Conservation (phyloP, 768 basidiomycete genomes). For the Suillus occidentalis region DNA sequence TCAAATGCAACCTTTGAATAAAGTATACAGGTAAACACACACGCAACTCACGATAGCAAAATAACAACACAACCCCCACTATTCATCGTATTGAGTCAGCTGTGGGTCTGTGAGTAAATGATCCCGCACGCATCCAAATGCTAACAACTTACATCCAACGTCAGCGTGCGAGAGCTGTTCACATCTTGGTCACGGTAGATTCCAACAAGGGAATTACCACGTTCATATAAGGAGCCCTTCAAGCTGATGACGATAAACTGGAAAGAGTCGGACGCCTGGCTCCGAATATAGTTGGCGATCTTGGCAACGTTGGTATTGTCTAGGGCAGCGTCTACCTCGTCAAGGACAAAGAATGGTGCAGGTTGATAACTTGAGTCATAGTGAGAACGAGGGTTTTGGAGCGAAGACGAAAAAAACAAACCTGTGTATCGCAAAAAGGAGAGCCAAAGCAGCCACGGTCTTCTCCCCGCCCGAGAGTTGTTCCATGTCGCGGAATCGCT, state of each 20-base stretch:
- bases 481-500: slow-evolving; percentile 98
- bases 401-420: slow-evolving; percentile 26
- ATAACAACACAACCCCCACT: slow-evolving; percentile 9
- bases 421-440: slow-evolving; percentile 97
- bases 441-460: slow-evolving; percentile 95
- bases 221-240: slow-evolving; percentile 90
- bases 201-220: slow-evolving; percentile 87
- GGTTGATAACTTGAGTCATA: slow-evolving; percentile 77
- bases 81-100: slow-evolving; percentile 67
- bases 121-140: slow-evolving; percentile 1
- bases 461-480: slow-evolving; percentile 98
- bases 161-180: slow-evolving; percentile 89
- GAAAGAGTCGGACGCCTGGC: slow-evolving; percentile 80
- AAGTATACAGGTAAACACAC: neutral
- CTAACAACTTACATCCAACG: slow-evolving; percentile 69
- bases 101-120: slow-evolving; percentile 19
- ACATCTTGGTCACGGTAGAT: slow-evolving; percentile 94
- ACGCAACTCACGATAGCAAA: neutral
- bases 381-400: neutral
- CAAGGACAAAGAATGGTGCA: slow-evolving; percentile 97
- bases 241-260: slow-evolving; percentile 98
- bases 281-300: slow-evolving; percentile 89
- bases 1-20: neutral
- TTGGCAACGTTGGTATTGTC: slow-evolving; percentile 99
- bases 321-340: slow-evolving; percentile 96